Percentiles rank a stretch among this genome's conserved stretches.
phyloP scores from a whole-genome alignment of 2,329 filamentous ascomycete genomes.

The Dothidotthia symphoricarpi region DNA sequence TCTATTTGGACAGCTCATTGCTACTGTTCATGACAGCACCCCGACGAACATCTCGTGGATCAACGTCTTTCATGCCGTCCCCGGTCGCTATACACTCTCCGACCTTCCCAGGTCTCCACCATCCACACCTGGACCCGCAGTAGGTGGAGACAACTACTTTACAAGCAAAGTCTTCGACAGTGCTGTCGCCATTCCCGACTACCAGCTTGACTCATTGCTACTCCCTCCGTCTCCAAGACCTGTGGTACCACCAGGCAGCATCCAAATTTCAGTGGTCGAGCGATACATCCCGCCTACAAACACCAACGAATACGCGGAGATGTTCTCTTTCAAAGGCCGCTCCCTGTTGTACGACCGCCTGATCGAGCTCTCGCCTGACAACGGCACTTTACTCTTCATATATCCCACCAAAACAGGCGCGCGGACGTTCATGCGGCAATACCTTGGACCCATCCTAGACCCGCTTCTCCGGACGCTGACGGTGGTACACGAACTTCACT shows the following conservation, averaged over 20 bases:
- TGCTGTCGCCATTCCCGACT: conserved; percentile 59
- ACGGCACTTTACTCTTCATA: conserved; percentile 60
- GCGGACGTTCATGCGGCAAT: conserved; percentile 58
- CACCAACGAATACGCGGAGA: conserved; percentile 57
- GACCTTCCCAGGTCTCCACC: conserved; percentile 64
- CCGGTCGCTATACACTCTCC: conserved; percentile 60
- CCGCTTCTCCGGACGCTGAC: conserved; percentile 59
- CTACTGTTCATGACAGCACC: conserved; percentile 54
- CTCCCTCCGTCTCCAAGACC: conserved; percentile 55
- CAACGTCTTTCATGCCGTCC: conserved; percentile 63
- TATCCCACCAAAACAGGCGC: conserved; percentile 61
- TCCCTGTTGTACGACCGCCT: conserved; percentile 62
- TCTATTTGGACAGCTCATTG: conserved; percentile 56
- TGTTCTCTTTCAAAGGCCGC: conserved; percentile 54
- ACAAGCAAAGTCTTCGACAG: conserved; percentile 61
- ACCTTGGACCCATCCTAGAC: conserved; percentile 61
- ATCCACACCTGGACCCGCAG: conserved; percentile 54
- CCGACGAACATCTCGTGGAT: conserved; percentile 58
- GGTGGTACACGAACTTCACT: conserved; percentile 58
- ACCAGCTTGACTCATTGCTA: conserved; percentile 54
- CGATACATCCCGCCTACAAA: conserved; percentile 65
- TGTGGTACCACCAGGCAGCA: conserved; percentile 59
- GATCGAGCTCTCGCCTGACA: conserved; percentile 56
- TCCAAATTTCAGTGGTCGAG: conserved; percentile 62
- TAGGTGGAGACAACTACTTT: conserved; percentile 60